Evolutionary conservation across 1,139 yeast species (phyloP), one percentile per base, ranked within the genome.

Genomic region (Entelexis sorbosivorans): DNA sequence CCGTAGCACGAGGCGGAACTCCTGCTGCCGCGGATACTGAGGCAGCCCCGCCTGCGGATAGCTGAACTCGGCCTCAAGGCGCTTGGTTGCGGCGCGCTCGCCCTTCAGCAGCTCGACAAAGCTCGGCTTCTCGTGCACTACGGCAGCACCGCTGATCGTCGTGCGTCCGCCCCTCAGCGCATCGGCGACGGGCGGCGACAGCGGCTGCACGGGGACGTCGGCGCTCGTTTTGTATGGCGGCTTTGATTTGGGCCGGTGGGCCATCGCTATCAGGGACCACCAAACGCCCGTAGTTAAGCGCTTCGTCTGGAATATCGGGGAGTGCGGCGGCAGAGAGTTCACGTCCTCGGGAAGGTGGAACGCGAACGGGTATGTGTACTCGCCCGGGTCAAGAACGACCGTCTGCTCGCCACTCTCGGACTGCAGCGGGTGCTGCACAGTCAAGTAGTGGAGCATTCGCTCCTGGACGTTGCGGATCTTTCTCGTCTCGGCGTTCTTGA

Each of bases 321-420:
- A 44, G 13, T 44, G 45, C 5, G 55, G 51, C 11, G 55, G 55
- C 11, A 51, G 22, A 8, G 20, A 5, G 10, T 52, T 40, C 19
- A 48, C 32, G 8, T 52, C 56, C 4, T 48, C 50, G 9, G 35
- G 8, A 7, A 52, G 45, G 16, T 42, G 47, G 8, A 52, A 8
- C 3, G 49, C 31, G 35, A 52, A 52, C 32, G 55, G 55, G 19
- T 52, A 52, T 3, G 36, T 17, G 40, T 52, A 52, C 40, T 52
- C 55, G 26, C 55, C 55, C 14, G 14, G 19, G n/a, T 52, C 52
- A 4, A 52, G 49, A 2, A 31, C 14, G 8, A 46, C n/a, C 2
- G 51, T 29, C 22, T 19, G 31, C 9, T 36, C 29, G 13, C 38
- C 50, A 4, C 40, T 19, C 26, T 46, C 51, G 4, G 36, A n/a